Conservation (phyloP, 768 basidiomycete species). For the Crucibulum laeve region DNA sequence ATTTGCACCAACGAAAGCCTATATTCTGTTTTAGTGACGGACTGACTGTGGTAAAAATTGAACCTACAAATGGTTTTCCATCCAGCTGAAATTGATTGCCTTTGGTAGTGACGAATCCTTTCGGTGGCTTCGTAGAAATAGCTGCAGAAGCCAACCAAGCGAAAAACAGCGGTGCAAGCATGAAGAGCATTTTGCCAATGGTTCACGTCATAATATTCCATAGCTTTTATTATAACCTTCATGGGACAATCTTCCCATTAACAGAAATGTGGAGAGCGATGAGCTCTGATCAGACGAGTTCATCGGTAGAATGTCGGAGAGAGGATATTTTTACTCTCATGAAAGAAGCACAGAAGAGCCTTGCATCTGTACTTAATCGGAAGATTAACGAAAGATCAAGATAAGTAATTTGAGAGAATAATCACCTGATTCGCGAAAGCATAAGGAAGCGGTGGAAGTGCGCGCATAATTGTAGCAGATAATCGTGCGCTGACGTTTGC, state of each 20-base stretch:
- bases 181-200: background rate
- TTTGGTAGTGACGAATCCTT: constrained; percentile 40
- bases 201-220: background rate
- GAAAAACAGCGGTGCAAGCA: constrained; percentile 5
- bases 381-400: background rate
- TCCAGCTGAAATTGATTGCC: constrained; percentile 38
- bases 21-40: background rate
- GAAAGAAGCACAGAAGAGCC: background rate
- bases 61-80: constrained; percentile 45
- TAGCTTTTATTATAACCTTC: background rate
- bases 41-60: background rate
- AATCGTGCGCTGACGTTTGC: too few species aligned
- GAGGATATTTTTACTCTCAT: background rate
- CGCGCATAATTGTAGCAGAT: too few species aligned
- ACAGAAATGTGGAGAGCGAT: background rate
- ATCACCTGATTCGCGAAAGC: background rate
- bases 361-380: background rate
- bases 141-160: background rate
- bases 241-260: constrained; percentile 1
- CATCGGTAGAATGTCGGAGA: constrained; percentile 1
- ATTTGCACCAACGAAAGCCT: constrained; percentile 51
- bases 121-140: constrained; percentile 17
- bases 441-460: background rate
- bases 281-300: background rate
- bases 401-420: background rate